Percentiles rank a stretch among this genome's conserved stretches.
Conservation (phyloP, 202 grass and related monocot species). For the Carex sylvatica region DNA sequence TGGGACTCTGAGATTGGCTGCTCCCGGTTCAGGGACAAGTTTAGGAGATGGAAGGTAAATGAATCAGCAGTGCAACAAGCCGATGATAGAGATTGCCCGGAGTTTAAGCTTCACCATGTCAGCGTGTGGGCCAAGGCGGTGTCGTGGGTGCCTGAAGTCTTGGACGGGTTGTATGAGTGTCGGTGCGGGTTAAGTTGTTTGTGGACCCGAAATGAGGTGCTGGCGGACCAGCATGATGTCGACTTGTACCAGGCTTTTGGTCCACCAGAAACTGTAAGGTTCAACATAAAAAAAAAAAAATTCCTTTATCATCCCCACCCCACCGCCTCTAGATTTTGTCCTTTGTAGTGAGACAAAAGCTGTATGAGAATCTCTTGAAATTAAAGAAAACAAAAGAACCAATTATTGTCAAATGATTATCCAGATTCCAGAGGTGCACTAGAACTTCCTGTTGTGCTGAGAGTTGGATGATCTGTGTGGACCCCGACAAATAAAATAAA, state of each 20-base stretch:
- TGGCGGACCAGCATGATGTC: conserved; percentile 29
- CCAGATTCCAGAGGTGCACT: background rate
- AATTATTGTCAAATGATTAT: conserved; percentile 1
- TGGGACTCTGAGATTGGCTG: conserved; percentile 31
- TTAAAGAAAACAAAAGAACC: background rate
- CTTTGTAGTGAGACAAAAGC: background rate
- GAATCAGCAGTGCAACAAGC: conserved; percentile 17
- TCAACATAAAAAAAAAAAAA: background rate
- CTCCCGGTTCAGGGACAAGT: conserved; percentile 27
- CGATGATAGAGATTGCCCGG: background rate
- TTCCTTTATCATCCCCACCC: background rate
- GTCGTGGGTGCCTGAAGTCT: conserved; percentile 15
- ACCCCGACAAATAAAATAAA: background rate
- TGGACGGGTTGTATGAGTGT: conserved; percentile 31
- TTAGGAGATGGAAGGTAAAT: conserved; percentile 17
- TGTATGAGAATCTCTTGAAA: background rate
- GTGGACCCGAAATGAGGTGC: conserved; percentile 29
- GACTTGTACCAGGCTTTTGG: conserved; percentile 23
- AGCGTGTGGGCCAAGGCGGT: conserved; percentile 17
- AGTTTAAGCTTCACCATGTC: conserved; percentile 21
- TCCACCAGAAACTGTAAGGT: conserved; percentile 29
- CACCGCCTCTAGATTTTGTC: background rate
- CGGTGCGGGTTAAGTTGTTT: conserved; percentile 39
- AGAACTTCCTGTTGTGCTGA: background rate
- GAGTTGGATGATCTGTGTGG: background rate